A percentile compares a stretch with the other conserved stretches of the same genome.
These are phyloP conservation scores for Aspergillus campestris DNA, from an alignment of 495 filamentous ascomycete species.

Conservation along the genomic window DNA sequence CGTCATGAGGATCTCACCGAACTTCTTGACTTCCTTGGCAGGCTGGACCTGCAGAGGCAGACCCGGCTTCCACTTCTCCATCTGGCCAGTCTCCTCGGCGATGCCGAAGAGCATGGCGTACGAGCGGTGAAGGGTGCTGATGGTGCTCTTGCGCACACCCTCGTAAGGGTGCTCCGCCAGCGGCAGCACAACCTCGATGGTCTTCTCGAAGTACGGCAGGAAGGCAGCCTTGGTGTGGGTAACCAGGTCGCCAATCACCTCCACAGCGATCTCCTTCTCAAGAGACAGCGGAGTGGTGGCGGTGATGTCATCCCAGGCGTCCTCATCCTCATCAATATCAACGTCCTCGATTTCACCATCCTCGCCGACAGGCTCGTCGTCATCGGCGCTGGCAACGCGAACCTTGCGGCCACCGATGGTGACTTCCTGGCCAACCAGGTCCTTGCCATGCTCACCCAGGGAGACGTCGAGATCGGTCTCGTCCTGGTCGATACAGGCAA, in stretches of 20 bases:
- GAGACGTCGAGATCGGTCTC: slow-evolving; percentile 79
- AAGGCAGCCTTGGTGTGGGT: slow-evolving; percentile 68
- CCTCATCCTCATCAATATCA: slow-evolving; percentile 65
- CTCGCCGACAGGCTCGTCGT: slow-evolving; percentile 37
- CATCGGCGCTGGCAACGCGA: slow-evolving; percentile 57
- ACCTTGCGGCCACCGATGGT: slow-evolving; percentile 74
- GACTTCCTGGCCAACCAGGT: slow-evolving; percentile 68
- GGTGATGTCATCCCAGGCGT: slow-evolving; percentile 75
- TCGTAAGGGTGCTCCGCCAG: slow-evolving; percentile 86
- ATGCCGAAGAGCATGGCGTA: slow-evolving; percentile 87
- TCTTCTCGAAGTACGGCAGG: slow-evolving; percentile 85
- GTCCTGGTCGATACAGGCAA: slow-evolving; percentile 79
- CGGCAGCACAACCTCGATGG: slow-evolving; percentile 68
- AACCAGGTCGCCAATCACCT: slow-evolving; percentile 88
- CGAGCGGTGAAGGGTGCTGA: slow-evolving; percentile 84
- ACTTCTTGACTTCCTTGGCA: slow-evolving; percentile 66
- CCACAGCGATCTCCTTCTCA: slow-evolving; percentile 95
- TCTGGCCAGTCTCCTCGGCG: slow-evolving; percentile 69
- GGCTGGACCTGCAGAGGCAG: slow-evolving; percentile 75
- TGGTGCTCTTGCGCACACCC: slow-evolving; percentile 82
- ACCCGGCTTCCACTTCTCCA: slow-evolving; percentile 81
- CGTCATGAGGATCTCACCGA: slow-evolving; percentile 78
- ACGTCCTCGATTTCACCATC: slow-evolving; percentile 53
- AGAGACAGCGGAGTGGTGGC: slow-evolving; percentile 79
- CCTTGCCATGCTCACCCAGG: slow-evolving; percentile 67